phyloP scores from a whole-genome alignment of 148 eudicot genomes.

The Talinum fruticosum region DNA sequence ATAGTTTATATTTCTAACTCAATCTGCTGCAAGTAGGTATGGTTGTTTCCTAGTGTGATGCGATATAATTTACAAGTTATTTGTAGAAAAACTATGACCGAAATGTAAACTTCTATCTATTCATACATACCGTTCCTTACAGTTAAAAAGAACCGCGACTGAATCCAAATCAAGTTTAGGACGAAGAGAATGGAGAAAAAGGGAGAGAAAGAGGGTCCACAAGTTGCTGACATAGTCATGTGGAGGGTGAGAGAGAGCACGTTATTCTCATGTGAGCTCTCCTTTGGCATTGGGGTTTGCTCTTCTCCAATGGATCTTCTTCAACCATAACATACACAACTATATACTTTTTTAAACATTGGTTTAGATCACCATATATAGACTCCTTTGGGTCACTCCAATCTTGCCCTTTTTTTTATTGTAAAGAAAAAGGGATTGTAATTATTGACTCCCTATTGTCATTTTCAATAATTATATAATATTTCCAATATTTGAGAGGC shows the following conservation, averaged over 20 bases:
- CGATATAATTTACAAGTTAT: too few relatives aligned
- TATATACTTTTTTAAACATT: neutral
- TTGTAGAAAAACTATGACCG: too few relatives aligned
- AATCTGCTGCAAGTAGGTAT: too few relatives aligned
- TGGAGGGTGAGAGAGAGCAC: conserved; percentile 6
- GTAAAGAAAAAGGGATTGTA: neutral
- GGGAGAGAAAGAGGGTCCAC: neutral
- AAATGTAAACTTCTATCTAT: too few relatives aligned
- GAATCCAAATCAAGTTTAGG: too few relatives aligned
- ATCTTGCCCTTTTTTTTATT: neutral
- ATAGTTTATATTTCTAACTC: too few relatives aligned
- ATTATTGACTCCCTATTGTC: neutral
- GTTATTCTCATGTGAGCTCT: conserved; percentile 9
- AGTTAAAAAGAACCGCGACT: too few relatives aligned
- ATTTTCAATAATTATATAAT: neutral
- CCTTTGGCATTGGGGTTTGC: neutral
- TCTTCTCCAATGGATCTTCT: neutral
- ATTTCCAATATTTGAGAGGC: neutral
- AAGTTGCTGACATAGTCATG: neutral
- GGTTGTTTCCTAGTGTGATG: too few relatives aligned
- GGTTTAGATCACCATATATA: neutral
- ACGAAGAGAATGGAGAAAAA: too few relatives aligned
- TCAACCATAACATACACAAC: neutral
- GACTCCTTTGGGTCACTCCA: neutral
- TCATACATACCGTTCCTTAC: too few relatives aligned